Percentiles rank a stretch among this genome's conserved stretches.
phyloP scores from a whole-genome alignment of 768 basidiomycete genomes.

The Trametes punicea region DNA sequence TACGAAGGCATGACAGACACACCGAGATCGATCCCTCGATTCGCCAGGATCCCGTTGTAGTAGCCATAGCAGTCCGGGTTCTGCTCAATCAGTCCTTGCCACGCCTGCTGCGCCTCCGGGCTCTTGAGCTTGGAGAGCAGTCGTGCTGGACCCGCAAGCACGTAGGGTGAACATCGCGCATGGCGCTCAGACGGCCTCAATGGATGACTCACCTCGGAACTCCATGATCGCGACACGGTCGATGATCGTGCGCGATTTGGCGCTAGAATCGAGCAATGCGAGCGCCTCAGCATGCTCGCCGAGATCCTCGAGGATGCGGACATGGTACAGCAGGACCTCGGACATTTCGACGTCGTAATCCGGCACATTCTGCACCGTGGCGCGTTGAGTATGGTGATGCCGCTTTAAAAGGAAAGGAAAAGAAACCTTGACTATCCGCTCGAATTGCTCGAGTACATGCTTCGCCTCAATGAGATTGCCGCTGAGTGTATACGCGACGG shows the following conservation, averaged over 20 bases:
- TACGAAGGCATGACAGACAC: conserved; percentile 18
- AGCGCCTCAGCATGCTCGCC: conserved; percentile 62
- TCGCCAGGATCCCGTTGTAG: conserved; percentile 69
- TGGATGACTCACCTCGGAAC: conserved; percentile 49
- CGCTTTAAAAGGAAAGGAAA: background rate
- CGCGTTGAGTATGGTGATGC: conserved; percentile 8
- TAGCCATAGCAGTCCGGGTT: conserved; percentile 84
- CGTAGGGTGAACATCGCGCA: conserved; percentile 12
- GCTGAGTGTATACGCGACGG: conserved; percentile 84
- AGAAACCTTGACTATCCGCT: conserved; percentile 64
- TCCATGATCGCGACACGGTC: conserved; percentile 70
- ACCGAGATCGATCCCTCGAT: conserved; percentile 68
- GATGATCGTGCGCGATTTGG: conserved; percentile 63
- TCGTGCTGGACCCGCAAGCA: conserved; percentile 51
- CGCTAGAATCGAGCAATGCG: conserved; percentile 56
- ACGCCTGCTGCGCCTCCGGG: conserved; percentile 76
- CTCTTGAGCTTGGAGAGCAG: conserved; percentile 64
- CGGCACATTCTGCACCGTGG: conserved; percentile 58
- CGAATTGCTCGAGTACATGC: conserved; percentile 70
- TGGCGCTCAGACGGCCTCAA: background rate
- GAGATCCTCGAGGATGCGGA: conserved; percentile 68
- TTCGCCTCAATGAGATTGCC: conserved; percentile 69
- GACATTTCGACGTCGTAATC: conserved; percentile 80
- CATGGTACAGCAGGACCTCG: conserved; percentile 77
- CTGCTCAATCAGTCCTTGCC: conserved; percentile 75